Percentiles rank a stretch among this genome's conserved stretches.
phyloP scores from a whole-genome alignment of 176 grass and related monocot genomes.

The Avena atlantica region DNA sequence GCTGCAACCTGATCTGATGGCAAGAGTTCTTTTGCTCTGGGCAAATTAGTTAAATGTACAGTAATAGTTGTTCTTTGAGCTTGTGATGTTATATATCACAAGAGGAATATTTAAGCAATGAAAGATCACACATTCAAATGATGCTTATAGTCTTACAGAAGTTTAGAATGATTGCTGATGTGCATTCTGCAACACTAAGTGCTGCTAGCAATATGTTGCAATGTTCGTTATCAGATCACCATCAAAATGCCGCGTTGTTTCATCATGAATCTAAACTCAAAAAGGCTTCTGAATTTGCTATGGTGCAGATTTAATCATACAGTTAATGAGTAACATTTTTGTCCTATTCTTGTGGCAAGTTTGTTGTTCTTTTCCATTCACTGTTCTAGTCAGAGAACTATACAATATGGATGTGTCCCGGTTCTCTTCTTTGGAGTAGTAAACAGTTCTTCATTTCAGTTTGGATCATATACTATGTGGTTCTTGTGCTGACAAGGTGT shows the following conservation, averaged over 20 bases:
- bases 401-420: background rate
- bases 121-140: background rate
- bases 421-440: background rate
- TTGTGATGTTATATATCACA: constrained; percentile 12
- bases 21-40: background rate
- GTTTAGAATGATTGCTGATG: background rate
- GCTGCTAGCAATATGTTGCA: background rate
- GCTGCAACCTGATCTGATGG: background rate
- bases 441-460: background rate
- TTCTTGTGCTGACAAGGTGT: constrained; percentile 32
- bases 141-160: constrained; percentile 1
- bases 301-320: background rate
- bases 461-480: constrained; percentile 11
- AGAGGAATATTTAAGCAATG: background rate
- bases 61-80: background rate
- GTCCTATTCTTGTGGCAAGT: constrained; percentile 5
- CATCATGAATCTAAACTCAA: constrained; percentile 24
- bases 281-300: constrained; percentile 19
- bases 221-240: constrained; percentile 11
- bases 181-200: background rate
- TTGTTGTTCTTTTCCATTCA: background rate
- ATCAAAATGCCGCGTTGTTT: background rate
- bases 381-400: background rate
- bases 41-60: background rate
- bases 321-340: constrained; percentile 5